These are phyloP conservation scores for Diaporthe amygdali DNA, from an alignment of 2,329 filamentous ascomycete species.

Conservation along the genomic window DNA sequence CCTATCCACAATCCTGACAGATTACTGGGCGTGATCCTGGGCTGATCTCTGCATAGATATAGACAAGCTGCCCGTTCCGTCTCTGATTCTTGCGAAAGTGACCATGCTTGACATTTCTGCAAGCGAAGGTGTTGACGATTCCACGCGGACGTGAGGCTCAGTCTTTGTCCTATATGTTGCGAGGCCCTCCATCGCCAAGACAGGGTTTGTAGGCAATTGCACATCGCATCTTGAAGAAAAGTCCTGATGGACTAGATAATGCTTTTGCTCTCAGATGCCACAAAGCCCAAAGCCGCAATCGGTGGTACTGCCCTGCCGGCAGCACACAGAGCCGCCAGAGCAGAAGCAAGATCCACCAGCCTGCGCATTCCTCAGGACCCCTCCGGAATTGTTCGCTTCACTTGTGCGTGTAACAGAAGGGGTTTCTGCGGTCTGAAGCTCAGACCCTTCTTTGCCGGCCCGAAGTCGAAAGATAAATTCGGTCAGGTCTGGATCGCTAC, in stretches of 20 bases:
- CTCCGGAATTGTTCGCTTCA: neutral
- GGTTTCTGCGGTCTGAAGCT: neutral
- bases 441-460: neutral
- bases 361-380: neutral
- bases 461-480: neutral
- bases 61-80: neutral
- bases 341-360: conserved; percentile 25
- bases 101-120: neutral
- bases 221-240: neutral
- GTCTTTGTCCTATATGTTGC: neutral
- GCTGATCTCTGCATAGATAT: neutral
- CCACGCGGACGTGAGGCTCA: no score
- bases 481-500: neutral
- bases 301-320: conserved; percentile 3
- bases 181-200: neutral
- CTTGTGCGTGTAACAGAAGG: neutral
- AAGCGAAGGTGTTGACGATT: neutral
- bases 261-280: conserved; percentile 29
- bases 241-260: neutral
- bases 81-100: neutral
- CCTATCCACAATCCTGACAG: neutral
- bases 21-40: neutral
- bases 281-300: conserved; percentile 28
- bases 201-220: neutral
- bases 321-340: conserved; percentile 26